phyloP scores from a whole-genome alignment of 164 flowering plant genomes.

The Santalum album region DNA sequence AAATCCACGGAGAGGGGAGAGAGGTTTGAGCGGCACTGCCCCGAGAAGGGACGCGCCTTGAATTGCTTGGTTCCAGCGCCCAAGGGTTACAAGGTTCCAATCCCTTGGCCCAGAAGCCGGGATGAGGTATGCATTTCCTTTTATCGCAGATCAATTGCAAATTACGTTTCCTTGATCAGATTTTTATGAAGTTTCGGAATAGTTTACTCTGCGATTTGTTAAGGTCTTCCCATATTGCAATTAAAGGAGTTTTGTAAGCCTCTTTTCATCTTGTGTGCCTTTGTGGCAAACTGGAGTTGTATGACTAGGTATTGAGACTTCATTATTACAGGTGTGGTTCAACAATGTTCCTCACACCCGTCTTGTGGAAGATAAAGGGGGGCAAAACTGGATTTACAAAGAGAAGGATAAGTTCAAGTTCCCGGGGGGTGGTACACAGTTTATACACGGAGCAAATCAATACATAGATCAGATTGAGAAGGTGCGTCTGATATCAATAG shows the following conservation, averaged over 20 bases:
- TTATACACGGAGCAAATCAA: slow-evolving; percentile 92
- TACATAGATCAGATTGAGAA: slow-evolving; percentile 84
- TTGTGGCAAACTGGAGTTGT: not conserved
- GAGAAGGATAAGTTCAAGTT: slow-evolving; percentile 78
- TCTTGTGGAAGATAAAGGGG: slow-evolving; percentile 92
- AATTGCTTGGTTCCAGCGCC: slow-evolving; percentile 87
- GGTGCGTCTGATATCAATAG: slow-evolving; percentile 28
- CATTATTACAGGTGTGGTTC: slow-evolving; percentile 81
- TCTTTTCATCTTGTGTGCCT: not conserved
- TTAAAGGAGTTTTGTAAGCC: too few relatives aligned
- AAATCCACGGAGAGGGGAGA: slow-evolving; percentile 57
- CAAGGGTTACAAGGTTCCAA: slow-evolving; percentile 46
- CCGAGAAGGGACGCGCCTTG: slow-evolving; percentile 40
- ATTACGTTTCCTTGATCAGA: not conserved
- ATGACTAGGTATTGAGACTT: not conserved
- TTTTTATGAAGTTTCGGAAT: too few relatives aligned
- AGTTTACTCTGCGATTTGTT: too few relatives aligned
- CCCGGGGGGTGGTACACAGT: slow-evolving; percentile 99
- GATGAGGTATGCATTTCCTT: slow-evolving; percentile 53
- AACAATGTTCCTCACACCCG: slow-evolving; percentile 91
- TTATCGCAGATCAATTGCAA: not conserved
- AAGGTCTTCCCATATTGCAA: too few relatives aligned
- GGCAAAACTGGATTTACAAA: slow-evolving; percentile 86
- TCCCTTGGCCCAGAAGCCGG: slow-evolving; percentile 89
- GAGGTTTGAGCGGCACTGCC: slow-evolving; percentile 77